Evolutionary conservation across 75 land plant genomes (phyloP).

Genomic region (Sequoiadendron giganteum): DNA sequence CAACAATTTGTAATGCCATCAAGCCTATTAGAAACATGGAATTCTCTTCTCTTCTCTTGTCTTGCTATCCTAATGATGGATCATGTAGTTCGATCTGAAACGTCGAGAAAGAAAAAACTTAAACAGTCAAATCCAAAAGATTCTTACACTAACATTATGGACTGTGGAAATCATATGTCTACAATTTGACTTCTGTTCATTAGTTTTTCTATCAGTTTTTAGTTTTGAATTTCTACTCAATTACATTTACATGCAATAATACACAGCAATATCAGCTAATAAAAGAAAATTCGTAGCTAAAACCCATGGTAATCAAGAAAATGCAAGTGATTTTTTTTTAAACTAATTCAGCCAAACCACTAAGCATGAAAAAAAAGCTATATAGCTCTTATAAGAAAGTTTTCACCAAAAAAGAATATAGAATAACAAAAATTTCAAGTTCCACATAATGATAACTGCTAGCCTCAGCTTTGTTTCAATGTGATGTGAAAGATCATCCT

Average conservation of each 20-base stretch:
- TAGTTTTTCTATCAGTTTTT: not conserved
- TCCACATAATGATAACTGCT: not conserved
- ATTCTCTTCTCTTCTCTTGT: too few species aligned
- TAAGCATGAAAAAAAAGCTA: not conserved
- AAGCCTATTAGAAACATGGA: too few species aligned
- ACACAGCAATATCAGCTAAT: not conserved
- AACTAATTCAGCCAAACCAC: conserved; percentile 10
- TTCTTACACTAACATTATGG: too few species aligned
- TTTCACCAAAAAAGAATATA: not conserved
- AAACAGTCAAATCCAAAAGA: too few species aligned
- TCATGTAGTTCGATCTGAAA: too few species aligned
- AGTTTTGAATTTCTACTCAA: not conserved
- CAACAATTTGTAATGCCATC: too few species aligned
- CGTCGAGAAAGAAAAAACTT: too few species aligned
- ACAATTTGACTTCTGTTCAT: too few species aligned
- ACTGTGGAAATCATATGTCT: too few species aligned
- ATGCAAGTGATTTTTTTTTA: not conserved
- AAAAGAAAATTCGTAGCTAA: not conserved
- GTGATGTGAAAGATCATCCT: not conserved
- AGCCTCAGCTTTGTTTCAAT: not conserved
- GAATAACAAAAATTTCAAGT: not conserved
- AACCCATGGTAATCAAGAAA: not conserved
- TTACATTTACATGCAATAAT: not conserved
- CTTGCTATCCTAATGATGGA: not conserved
- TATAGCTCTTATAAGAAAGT: not conserved